These are phyloP conservation scores for Aphanomyces euteiches DNA, from an alignment of 352 stramenopile genomes.

Conservation along the genomic window DNA sequence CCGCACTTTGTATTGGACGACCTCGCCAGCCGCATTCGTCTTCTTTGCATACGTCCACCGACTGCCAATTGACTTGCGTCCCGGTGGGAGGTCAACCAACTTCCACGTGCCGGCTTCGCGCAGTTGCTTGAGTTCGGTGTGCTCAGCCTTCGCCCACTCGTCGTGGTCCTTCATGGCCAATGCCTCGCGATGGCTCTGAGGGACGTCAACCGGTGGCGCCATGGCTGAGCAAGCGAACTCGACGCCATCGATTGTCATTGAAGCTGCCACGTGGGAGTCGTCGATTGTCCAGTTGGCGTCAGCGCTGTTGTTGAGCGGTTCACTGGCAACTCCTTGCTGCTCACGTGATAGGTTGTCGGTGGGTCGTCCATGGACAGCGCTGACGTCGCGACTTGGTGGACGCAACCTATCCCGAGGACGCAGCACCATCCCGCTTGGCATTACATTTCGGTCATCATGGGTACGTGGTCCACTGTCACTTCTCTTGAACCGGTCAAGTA, in stretches of 20 bases:
- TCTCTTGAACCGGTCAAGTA: too few relatives aligned
- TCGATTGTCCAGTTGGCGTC: neutral
- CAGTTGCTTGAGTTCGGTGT: constrained; percentile 7
- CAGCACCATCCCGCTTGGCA: too few relatives aligned
- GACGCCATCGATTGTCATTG: neutral
- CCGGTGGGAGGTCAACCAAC: neutral
- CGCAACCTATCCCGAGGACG: too few relatives aligned
- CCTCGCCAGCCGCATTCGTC: constrained; percentile 34
- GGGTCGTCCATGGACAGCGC: too few relatives aligned
- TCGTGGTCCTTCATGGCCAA: neutral
- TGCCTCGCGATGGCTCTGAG: neutral
- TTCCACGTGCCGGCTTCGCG: neutral
- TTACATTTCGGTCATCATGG: too few relatives aligned
- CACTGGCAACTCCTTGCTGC: neutral
- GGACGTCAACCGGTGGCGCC: neutral
- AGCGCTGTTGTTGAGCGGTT: neutral
- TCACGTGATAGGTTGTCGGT: too few relatives aligned
- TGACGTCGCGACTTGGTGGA: too few relatives aligned
- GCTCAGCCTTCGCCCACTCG: constrained; percentile 9
- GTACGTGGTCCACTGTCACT: too few relatives aligned
- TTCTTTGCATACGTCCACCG: constrained; percentile 44
- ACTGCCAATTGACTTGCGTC: constrained; percentile 31
- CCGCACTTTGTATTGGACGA: constrained; percentile 39
- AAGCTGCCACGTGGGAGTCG: neutral
- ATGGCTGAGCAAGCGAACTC: neutral